Evolutionary conservation across 176 grass and related monocot species (phyloP).

Genomic region (Bonia amplexicaulis): DNA sequence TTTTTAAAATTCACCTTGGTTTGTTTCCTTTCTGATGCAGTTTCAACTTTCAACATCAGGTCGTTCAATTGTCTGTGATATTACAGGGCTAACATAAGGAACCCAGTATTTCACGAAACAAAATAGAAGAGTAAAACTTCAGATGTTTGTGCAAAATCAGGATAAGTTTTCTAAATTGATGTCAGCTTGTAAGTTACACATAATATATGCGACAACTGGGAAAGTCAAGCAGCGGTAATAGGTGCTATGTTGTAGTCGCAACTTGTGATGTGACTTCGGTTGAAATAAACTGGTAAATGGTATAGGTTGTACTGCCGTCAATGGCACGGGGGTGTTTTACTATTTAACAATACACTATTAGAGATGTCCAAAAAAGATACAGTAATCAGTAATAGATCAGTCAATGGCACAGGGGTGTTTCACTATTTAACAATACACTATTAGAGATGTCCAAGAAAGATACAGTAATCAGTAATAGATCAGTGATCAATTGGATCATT

Average conservation of each 20-base stretch:
- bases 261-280: background rate
- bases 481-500: no score
- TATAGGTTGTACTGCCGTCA: background rate
- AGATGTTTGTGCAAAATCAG: background rate
- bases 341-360: background rate
- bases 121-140: background rate
- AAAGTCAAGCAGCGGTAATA: background rate
- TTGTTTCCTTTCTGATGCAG: background rate
- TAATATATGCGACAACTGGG: no score
- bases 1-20: background rate
- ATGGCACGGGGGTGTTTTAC: background rate
- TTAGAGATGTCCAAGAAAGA: background rate
- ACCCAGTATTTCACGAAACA: background rate
- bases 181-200: background rate
- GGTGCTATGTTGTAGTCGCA: background rate
- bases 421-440: background rate
- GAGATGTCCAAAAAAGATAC: no score
- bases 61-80: background rate
- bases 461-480: no score
- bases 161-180: background rate
- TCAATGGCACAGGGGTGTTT: background rate
- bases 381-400: no score
- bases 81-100: background rate
- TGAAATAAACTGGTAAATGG: background rate
- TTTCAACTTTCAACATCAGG: background rate